Evolutionary conservation across 106 monocot genomes (phyloP), one percentile per base, ranked within the genome.

Genomic region (Vanilla planifolia): DNA sequence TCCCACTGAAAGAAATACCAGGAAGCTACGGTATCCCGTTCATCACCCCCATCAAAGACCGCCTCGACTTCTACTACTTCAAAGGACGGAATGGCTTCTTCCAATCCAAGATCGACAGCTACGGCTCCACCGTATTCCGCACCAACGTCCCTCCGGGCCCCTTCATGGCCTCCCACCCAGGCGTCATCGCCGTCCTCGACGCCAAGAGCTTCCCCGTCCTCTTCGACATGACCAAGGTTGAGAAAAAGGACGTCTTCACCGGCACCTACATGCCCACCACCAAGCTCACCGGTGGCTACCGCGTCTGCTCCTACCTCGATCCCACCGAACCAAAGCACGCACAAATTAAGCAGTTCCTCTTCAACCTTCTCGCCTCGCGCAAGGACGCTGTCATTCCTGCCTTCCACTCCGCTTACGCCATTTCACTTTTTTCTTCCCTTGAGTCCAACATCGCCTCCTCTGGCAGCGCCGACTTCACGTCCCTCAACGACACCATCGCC

Each of bases 221-320:
- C 48, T 83, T 83, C 67, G 83, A 83, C 66, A 20, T 43, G 9
- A 53, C 65, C 50, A 85, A 80, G 47, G 84, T 85, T 36, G 84
- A 85, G 39, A 85, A 80, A 58, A 76, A 46, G 61, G 55, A 85
- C 72, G 39, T 73, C 51, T 61, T 85, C 43, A 55, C 53, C n/a
- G 84, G 84, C 22, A 84, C 79, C 11, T 80, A 58, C 75, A 62
- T 73, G 61, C 84, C 84, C 19, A 43, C 75, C 50, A 42, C 66
- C 58, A 63, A 40, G 13, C 66, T 85, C 44, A 79, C 75, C 43
- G 72, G 76, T 43, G 76, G 73, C 9, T 66, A 69, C 76, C 75
- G 79, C n/a, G 69, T 76, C 43, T 53, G 53, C 36, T 50, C 83
- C 33, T 83, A 75, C 68, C 70, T 83, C 59, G 79, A 83, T 67